Base-by-base conservation (phyloP, 352 stramenopile genomes). In the Phytopythium litorale region DNA sequence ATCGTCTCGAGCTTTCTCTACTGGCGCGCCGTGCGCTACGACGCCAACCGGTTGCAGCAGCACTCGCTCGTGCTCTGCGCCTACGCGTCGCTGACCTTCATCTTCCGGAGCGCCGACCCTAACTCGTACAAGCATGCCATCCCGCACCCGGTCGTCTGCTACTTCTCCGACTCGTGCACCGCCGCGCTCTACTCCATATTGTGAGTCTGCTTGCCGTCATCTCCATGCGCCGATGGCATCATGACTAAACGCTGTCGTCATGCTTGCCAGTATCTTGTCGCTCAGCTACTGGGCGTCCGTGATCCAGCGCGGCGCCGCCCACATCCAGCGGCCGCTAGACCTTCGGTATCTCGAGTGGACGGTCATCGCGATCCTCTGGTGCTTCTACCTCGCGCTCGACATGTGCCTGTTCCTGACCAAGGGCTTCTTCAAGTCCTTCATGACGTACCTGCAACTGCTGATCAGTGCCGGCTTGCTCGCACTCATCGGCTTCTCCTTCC, bases 261-360 rank as follows among this genome's bases (percentile, higher is more conserved):
- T 50, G 25, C 59, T 51, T 15, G 23, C 53, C 60, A 82, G 71
- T 37, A 82, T 87, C 58, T 66, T 85, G 64, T 75, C 77, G 28
- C 61, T 89, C 32, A 66, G 56, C 7, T 89, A 84, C 53, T 87
- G 79, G 77, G 68, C 78, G 57, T 72, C 73, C 18, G 78, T 89
- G 30, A 82, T 84, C 46, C 75, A 86, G 56, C 63, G 70, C 21
- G 73, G 73, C 37, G 67, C 67, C 21, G 67, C 69, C 0, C 60
- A 76, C 9, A 54, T 65, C 21, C 46, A 68, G 32, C 70, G 70
- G 30, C 67, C 65, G 16, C 58, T 57, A 16, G 65, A 54, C 12
- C 56, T 82, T 30, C 23, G 51, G 38, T 65, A 67, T n/a, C 60
- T 75, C 7, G 72, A 82, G 56, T 60, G 64, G 5, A 58, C 37